phyloP scores from a whole-genome alignment of 2,329 filamentous ascomycete genomes.

The Fusarium pseudoanthophilum region DNA sequence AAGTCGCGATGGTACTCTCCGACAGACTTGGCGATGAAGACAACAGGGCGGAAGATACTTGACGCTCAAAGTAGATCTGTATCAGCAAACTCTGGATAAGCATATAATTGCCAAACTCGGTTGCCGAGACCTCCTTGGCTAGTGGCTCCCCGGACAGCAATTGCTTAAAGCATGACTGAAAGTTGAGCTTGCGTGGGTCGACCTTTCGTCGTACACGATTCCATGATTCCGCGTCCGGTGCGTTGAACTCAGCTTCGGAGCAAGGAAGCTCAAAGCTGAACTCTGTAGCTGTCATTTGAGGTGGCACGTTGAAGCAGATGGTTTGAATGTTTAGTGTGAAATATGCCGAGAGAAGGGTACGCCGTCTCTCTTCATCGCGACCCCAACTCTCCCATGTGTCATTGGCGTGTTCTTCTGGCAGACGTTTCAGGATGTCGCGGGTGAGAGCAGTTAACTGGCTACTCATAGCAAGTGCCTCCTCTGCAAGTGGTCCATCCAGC shows the following conservation, averaged over 20 bases:
- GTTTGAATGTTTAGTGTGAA: background rate
- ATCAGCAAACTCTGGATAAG: conserved; percentile 22
- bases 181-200: background rate
- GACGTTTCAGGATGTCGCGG: background rate
- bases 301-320: background rate
- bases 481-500: background rate
- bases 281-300: background rate
- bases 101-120: conserved; percentile 27
- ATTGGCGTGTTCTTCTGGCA: background rate
- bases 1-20: background rate
- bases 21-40: background rate
- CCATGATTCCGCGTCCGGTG: background rate
- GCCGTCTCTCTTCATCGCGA: background rate
- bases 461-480: background rate
- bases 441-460: background rate
- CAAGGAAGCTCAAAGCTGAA: background rate
- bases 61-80: conserved; percentile 24
- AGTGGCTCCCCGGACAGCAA: background rate
- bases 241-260: conserved; percentile 1
- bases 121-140: conserved; percentile 3
- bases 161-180: background rate
- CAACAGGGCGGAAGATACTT: conserved; percentile 1
- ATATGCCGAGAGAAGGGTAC: background rate
- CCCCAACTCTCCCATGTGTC: background rate
- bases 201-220: background rate